phyloP scores from a whole-genome alignment of 2,329 filamentous ascomycete genomes.

The Cryoendolithus antarcticus region DNA sequence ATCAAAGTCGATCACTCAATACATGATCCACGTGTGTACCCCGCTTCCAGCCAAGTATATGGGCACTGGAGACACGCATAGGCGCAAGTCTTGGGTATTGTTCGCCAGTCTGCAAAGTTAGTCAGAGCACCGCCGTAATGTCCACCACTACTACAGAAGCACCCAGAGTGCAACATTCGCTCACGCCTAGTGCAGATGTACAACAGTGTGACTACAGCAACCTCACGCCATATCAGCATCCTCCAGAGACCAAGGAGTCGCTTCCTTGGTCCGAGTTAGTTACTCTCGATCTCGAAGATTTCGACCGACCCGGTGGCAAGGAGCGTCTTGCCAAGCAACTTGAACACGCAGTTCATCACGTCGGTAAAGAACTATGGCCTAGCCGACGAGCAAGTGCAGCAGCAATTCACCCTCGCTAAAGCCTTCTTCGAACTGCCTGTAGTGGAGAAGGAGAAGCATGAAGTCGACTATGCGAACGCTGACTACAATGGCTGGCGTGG shows the following conservation, averaged over 20 bases:
- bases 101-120: too few species aligned
- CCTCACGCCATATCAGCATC: constrained; percentile 18
- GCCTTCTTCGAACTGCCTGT: constrained; percentile 44
- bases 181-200: too few species aligned
- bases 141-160: too few species aligned
- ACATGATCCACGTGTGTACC: too few species aligned
- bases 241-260: constrained; percentile 18
- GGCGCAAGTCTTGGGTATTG: too few species aligned
- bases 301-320: constrained; percentile 43
- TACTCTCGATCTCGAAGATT: constrained; percentile 44
- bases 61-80: too few species aligned
- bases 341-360: constrained; percentile 36
- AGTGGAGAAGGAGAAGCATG: constrained; percentile 48
- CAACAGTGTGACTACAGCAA: not conserved
- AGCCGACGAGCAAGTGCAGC: constrained; percentile 46
- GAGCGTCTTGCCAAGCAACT: constrained; percentile 42
- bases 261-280: constrained; percentile 43
- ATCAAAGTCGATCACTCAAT: too few species aligned
- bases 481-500: constrained; percentile 19
- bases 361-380: constrained; percentile 51
- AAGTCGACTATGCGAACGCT: constrained; percentile 19
- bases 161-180: too few species aligned
- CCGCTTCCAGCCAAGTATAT: too few species aligned
- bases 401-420: constrained; percentile 49
- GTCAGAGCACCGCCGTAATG: too few species aligned